Evolutionary conservation across 2,329 filamentous ascomycete genomes (phyloP), one percentile per base, ranked within the genome.

Genomic region (Biscogniauxia sp.): DNA sequence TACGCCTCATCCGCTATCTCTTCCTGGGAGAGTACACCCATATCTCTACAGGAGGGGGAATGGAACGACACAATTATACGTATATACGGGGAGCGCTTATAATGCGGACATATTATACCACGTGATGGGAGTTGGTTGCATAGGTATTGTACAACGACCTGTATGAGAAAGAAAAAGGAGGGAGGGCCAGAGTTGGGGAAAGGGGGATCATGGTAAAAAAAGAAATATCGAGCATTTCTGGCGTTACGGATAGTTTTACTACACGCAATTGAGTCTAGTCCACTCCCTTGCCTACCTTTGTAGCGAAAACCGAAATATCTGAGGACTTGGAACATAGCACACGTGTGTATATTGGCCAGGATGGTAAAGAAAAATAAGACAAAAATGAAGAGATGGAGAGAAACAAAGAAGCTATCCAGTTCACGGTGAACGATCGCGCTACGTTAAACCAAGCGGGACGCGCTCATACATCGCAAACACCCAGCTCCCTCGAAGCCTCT

Each of bases 161-260:
- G 51, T 13, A 19, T 20, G 37, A n/a, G n/a, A 45, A 45, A 7
- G 9, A 13, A 13, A 13, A 13, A 32, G 2, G 28, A 7, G 28
- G 11, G 11, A 7, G 54, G 51, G n/a, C n/a, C n/a, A n/a, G n/a
- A n/a, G n/a, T n/a, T n/a, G n/a, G n/a, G n/a, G n/a, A n/a, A n/a
- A n/a, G n/a, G 13, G 32, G 61, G 54, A 62, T 60, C 23, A 13
- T 32, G 57, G 59, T 60, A n/a, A 25, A 57, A 6, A 6, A 9
- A 37, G n/a, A 9, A 20, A 25, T 20, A 5, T 25, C 2, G 37
- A 11, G 54, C n/a, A 51, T 52, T 45, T 45, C 28, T 20, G 57
- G 52, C 63, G 50, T 61, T 58, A 59, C 17, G 54, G 50, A 59
- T 19, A 37, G n/a, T 28, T 28, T 9, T 54, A 15, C 9, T 54